Conservation (phyloP, 306 rosid species). For the Corylus americana region DNA sequence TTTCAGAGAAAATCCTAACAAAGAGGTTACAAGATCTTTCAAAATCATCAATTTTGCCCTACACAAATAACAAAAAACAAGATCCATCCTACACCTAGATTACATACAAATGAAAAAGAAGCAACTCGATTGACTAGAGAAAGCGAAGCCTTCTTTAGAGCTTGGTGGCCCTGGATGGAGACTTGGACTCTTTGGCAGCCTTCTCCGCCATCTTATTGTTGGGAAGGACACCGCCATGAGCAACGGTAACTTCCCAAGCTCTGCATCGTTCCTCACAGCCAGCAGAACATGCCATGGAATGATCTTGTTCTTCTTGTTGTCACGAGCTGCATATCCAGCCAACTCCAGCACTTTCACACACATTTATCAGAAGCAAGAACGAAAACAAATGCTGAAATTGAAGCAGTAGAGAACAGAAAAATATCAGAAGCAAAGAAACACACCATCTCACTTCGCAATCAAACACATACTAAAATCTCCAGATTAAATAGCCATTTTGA, state of each 20-base stretch:
- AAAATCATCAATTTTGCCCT: neutral
- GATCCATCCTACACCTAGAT: neutral
- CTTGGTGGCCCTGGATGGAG: conserved; percentile 52
- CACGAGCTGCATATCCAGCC: no score
- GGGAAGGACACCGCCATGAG: no score
- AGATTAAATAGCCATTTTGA: no score
- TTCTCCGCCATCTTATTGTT: conserved; percentile 49
- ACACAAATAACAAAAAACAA: no score
- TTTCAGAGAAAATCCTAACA: neutral
- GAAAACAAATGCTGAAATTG: neutral
- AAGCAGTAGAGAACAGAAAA: no score
- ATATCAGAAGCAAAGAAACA: no score
- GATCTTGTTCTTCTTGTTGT: conserved; percentile 42
- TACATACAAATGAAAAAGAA: conserved; percentile 37
- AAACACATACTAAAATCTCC: no score
- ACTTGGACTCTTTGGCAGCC: conserved; percentile 51
- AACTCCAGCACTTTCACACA: no score
- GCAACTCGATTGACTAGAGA: neutral
- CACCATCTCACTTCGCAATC: no score
- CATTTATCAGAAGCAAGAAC: neutral
- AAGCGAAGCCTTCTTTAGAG: conserved; percentile 50
- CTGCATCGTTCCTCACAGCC: no score
- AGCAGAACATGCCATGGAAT: conserved; percentile 60
- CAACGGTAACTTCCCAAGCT: no score
- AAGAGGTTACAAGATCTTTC: neutral